Percentiles rank a stretch among this genome's conserved stretches.
Conservation (phyloP, 768 basidiomycete genomes). For the Termitomyces eurrhizus region DNA sequence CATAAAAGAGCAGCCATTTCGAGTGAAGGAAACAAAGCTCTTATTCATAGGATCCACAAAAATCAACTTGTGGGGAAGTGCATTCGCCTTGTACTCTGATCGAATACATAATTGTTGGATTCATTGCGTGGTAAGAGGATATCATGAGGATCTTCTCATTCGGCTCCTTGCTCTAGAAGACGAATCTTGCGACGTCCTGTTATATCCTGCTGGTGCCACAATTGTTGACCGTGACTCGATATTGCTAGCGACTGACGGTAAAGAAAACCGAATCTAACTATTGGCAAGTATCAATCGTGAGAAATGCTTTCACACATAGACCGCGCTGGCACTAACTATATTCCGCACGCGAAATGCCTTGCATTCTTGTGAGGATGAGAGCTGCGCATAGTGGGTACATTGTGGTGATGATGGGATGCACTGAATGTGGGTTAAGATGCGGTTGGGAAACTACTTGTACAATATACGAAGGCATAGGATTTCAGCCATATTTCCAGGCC, state of each 20-base stretch:
- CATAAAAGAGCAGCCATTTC: neutral
- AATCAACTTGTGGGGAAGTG: neutral
- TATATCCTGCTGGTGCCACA: no score
- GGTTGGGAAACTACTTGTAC: neutral
- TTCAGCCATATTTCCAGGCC: no score
- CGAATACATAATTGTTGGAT: neutral
- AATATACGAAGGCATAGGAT: neutral
- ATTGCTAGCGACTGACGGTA: neutral
- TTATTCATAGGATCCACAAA: no score
- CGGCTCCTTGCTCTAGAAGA: no score
- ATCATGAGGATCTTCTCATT: neutral
- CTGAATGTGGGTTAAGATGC: neutral
- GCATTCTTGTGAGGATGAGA: conserved; percentile 19
- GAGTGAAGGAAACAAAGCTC: neutral
- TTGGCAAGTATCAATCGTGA: conserved; percentile 30
- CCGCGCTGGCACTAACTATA: conserved; percentile 28
- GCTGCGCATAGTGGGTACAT: conserved; percentile 15
- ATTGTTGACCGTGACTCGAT: no score
- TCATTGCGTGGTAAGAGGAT: neutral
- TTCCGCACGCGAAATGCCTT: conserved; percentile 24
- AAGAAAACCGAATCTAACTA: conserved; percentile 19
- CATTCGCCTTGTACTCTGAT: neutral
- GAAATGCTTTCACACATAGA: conserved; percentile 21
- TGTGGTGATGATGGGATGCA: accelerated
- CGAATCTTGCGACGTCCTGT: no score